These are phyloP conservation scores for Xenoacremonium recifei DNA, from an alignment of 2,329 filamentous ascomycete species.

Conservation along the genomic window DNA sequence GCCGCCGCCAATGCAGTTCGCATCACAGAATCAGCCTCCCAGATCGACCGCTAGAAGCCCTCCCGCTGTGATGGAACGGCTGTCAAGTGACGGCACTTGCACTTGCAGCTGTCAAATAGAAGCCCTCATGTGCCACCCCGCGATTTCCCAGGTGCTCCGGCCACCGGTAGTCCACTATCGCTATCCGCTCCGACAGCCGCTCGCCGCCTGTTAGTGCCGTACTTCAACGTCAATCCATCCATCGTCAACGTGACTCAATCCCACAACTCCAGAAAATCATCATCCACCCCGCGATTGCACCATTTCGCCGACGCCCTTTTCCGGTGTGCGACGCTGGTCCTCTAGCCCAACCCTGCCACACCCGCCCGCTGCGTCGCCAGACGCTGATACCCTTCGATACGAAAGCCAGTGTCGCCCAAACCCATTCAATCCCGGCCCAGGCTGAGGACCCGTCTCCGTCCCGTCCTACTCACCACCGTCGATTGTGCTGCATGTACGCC, in stretches of 20 bases:
- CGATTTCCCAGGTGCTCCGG: constrained; percentile 7
- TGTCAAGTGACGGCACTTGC: constrained; percentile 7
- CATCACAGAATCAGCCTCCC: background rate
- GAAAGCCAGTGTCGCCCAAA: constrained; percentile 8
- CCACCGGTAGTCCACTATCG: constrained; percentile 14
- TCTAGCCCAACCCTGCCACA: constrained; percentile 10
- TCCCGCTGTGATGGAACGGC: background rate
- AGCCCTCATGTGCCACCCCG: constrained; percentile 16
- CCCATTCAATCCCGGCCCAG: constrained; percentile 8
- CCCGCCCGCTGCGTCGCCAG: background rate
- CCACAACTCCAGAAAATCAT: constrained; percentile 23
- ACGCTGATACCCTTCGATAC: constrained; percentile 3
- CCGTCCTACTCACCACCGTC: constrained; percentile 2
- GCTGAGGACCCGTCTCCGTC: constrained; percentile 2
- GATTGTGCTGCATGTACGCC: constrained; percentile 2
- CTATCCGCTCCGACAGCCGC: constrained; percentile 1
- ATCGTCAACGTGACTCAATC: too few species aligned
- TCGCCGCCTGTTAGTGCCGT: constrained; percentile 15
- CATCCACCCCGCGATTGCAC: constrained; percentile 24
- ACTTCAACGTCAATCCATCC: constrained; percentile 2
- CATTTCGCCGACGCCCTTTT: constrained; percentile 16
- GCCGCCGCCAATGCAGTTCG: too few species aligned
- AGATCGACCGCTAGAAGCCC: background rate
- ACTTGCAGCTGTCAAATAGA: background rate
- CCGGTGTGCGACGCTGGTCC: constrained; percentile 6